phyloP scores from a whole-genome alignment of 2,329 filamentous ascomycete genomes.

The Polytolypa hystricis region DNA sequence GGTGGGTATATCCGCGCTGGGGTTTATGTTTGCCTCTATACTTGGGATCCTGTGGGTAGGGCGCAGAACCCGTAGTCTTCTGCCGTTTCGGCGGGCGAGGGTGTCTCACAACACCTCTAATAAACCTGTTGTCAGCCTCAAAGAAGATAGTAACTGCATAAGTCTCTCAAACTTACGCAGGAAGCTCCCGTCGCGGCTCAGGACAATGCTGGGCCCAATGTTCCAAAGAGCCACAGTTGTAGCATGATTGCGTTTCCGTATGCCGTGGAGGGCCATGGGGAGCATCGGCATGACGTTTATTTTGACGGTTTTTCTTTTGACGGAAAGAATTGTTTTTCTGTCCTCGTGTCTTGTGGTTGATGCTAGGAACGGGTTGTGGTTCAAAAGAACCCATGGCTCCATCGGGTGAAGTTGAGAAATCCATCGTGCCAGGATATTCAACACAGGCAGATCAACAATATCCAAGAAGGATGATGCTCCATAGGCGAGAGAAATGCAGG shows the following conservation, averaged over 20 bases:
- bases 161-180: constrained; percentile 19
- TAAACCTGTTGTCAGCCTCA: constrained; percentile 6
- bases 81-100: constrained; percentile 19
- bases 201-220: constrained; percentile 27
- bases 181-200: constrained; percentile 20
- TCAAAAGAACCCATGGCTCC: constrained; percentile 3
- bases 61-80: constrained; percentile 13
- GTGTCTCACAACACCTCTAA: constrained; percentile 12
- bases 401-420: constrained; percentile 5
- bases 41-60: constrained; percentile 14
- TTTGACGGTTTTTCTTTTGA: constrained; percentile 12
- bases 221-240: constrained; percentile 23
- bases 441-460: too few species aligned
- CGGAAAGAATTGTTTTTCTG: constrained; percentile 8
- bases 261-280: constrained; percentile 5
- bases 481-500: neutral
- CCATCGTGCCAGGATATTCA: constrained; percentile 6
- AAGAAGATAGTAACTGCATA: neutral
- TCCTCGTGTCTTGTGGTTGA: constrained; percentile 10
- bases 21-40: constrained; percentile 13
- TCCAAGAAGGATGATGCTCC: neutral
- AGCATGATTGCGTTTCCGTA: constrained; percentile 18
- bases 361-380: constrained; percentile 6
- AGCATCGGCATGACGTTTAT: constrained; percentile 5
- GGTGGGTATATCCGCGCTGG: constrained; percentile 13